A percentile compares a stretch with the other conserved stretches of the same genome.
These are phyloP conservation scores for Euclidium syriacum DNA, from an alignment of 345 rosid genomes.

Conservation along the genomic window DNA sequence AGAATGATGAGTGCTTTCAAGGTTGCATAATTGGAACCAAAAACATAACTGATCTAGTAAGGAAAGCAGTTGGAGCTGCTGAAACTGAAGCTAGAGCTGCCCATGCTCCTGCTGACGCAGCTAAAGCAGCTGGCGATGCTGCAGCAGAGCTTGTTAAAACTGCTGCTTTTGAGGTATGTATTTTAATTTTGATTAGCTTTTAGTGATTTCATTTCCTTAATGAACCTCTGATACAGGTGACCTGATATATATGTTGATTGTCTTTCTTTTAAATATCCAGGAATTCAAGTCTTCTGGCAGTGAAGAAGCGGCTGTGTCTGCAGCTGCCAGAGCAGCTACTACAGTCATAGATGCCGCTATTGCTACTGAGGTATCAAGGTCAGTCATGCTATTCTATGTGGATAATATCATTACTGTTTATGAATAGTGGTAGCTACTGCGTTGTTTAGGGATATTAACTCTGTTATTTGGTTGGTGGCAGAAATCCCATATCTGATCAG, in stretches of 20 bases:
- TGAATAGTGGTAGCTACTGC: slow-evolving; percentile 16
- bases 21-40: slow-evolving; percentile 75
- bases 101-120: slow-evolving; percentile 77
- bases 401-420: not conserved
- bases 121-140: slow-evolving; percentile 87
- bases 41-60: slow-evolving; percentile 74
- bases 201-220: slow-evolving; percentile 11
- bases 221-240: not conserved
- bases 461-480: slow-evolving; percentile 34
- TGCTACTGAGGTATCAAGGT: slow-evolving; percentile 80
- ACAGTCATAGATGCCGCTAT: slow-evolving; percentile 91
- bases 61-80: slow-evolving; percentile 84
- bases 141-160: slow-evolving; percentile 97
- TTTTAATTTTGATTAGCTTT: not conserved
- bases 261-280: slow-evolving; percentile 31
- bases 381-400: slow-evolving; percentile 20
- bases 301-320: slow-evolving; percentile 87
- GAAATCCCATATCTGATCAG: slow-evolving; percentile 50
- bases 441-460: slow-evolving; percentile 19
- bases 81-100: slow-evolving; percentile 94
- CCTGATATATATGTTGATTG: not conserved
- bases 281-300: slow-evolving; percentile 56
- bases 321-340: slow-evolving; percentile 86
- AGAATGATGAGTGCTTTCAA: slow-evolving; percentile 65
- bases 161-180: slow-evolving; percentile 76